Percentiles rank a stretch among this genome's conserved stretches.
Evolutionary conservation across 176 grass and related monocot species (phyloP).

Genomic region (Carex cristatella): DNA sequence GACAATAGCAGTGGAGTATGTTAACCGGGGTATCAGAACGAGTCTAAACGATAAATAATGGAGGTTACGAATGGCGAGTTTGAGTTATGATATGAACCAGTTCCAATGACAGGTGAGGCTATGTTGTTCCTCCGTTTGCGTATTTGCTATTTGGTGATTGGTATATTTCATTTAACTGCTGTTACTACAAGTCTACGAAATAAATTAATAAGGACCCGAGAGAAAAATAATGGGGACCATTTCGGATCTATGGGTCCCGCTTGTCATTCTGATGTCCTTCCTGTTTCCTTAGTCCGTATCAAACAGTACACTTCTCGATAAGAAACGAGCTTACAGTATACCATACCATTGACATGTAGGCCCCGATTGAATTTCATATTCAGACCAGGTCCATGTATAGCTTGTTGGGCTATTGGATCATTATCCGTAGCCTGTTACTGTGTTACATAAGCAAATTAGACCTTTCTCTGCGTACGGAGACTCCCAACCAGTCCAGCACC

Average conservation of each 20-base stretch:
- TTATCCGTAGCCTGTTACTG: background rate
- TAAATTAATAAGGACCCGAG: background rate
- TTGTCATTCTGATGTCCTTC: background rate
- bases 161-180: background rate
- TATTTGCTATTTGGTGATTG: background rate
- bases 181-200: background rate
- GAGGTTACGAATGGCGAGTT: background rate
- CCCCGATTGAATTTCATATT: background rate
- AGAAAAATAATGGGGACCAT: background rate
- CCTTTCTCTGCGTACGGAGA: background rate
- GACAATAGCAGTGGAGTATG: background rate
- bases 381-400: background rate
- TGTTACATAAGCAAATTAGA: background rate
- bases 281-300: background rate
- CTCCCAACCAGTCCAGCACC: background rate
- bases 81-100: background rate
- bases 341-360: background rate
- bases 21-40: background rate
- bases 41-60: background rate
- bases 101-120: background rate
- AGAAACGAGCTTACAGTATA: background rate
- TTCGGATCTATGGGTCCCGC: background rate
- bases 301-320: background rate
- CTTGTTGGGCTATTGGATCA: conserved; percentile 9
- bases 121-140: background rate